A percentile compares a stretch with the other conserved stretches of the same genome.
Conservation (phyloP, 2,329 filamentous ascomycete genomes). For the Stachybotrys chartarum region DNA sequence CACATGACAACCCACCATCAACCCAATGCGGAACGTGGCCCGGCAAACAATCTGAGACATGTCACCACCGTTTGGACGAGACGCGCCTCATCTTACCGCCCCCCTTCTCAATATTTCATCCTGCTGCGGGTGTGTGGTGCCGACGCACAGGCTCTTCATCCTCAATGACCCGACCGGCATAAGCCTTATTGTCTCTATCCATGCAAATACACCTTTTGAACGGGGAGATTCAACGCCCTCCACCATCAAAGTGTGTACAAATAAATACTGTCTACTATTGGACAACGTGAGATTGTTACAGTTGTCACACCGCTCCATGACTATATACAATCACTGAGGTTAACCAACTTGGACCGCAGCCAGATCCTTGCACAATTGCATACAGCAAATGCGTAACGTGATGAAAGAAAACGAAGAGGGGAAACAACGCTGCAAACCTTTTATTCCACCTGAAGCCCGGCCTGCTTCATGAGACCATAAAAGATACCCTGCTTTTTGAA, state of each 20-base stretch:
- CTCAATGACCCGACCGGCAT: too few species aligned
- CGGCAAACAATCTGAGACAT: neutral
- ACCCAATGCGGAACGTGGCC: neutral
- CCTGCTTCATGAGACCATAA: slow-evolving; percentile 85
- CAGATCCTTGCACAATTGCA: too few species aligned
- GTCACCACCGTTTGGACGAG: neutral
- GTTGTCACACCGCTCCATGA: too few species aligned
- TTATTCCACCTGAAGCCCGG: slow-evolving; percentile 54
- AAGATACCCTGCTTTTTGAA: slow-evolving; percentile 72
- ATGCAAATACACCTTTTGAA: too few species aligned
- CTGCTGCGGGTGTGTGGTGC: neutral
- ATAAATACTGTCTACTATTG: too few species aligned
- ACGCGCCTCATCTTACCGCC: neutral
- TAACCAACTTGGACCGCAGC: too few species aligned
- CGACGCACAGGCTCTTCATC: too few species aligned
- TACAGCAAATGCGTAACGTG: neutral
- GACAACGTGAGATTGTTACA: too few species aligned
- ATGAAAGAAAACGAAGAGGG: neutral
- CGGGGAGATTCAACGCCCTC: too few species aligned
- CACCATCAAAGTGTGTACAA: too few species aligned
- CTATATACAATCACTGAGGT: too few species aligned
- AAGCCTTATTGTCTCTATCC: too few species aligned
- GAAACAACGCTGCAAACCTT: neutral
- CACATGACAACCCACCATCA: neutral
- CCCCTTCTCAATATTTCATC: neutral